Evolutionary conservation across 2,329 filamentous ascomycete genomes (phyloP).

Genomic region (Botryotinia calthae): DNA sequence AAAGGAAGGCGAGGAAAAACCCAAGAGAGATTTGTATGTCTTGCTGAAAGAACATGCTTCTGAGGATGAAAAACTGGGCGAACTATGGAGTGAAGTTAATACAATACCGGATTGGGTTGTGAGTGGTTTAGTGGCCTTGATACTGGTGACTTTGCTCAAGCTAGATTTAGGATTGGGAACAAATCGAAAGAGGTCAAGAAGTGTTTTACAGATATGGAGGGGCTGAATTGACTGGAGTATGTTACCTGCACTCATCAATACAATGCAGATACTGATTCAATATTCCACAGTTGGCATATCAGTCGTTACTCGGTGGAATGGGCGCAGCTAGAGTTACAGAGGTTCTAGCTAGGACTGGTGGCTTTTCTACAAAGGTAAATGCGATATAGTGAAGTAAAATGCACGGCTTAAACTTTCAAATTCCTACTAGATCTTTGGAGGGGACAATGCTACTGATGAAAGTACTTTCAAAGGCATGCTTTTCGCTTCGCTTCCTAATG

Average conservation of each 20-base stretch:
- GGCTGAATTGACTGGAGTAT: constrained; percentile 58
- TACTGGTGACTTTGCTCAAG: not conserved
- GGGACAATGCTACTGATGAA: not conserved
- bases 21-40: constrained; percentile 57
- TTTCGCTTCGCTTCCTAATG: not conserved
- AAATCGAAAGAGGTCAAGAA: constrained; percentile 70
- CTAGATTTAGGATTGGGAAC: constrained; percentile 59
- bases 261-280: constrained; percentile 8
- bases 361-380: constrained; percentile 58
- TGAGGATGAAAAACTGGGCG: constrained; percentile 51
- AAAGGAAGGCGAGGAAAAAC: constrained; percentile 37
- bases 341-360: constrained; percentile 70
- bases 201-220: constrained; percentile 76
- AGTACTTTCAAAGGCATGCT: not conserved
- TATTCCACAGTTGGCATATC: constrained; percentile 45
- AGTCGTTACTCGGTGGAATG: constrained; percentile 68
- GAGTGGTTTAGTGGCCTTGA: constrained; percentile 1
- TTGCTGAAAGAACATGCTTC: constrained; percentile 58
- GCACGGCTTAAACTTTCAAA: no score
- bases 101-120: constrained; percentile 68
- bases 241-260: constrained; percentile 19
- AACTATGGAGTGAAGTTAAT: constrained; percentile 66
- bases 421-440: no score
- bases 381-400: no score
- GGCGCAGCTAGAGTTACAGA: constrained; percentile 71